Evolutionary conservation across 768 basidiomycete species (phyloP), one percentile per base, ranked within the genome.

Genomic region (Xerocomus potaroensis): DNA sequence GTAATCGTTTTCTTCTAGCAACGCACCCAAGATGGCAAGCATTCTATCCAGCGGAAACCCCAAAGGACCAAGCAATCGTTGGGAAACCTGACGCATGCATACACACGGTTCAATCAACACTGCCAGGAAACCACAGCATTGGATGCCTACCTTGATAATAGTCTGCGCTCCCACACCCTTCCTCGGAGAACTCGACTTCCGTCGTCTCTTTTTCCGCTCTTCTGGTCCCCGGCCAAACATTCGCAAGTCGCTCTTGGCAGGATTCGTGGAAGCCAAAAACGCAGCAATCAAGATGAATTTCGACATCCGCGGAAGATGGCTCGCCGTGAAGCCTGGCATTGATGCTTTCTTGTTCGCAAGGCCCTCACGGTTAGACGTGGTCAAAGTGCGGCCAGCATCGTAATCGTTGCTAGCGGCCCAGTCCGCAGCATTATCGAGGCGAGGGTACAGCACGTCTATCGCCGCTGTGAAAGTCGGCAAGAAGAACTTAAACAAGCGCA

Each of bases 201-300:
- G 66, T 51, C 79, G 74, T 63, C 76, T 76, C 51, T 73, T 72
- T 57, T 75, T 78, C 48, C 78, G 79, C 61, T 87, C 87, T 43
- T 84, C 83, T 22, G 78, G 48, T 1, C 81, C 84, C 12, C 91
- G 64, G 4, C 87, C 85, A 65, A 96, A 91, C 78, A 95, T 83
- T 30, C 87, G 72, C 52, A 90, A 29, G 64, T 94, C 92, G 8
- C 81, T 83, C 58, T 81, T 84, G 0, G 82, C 65, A 2, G 92
- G 91, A 58, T 95, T 96, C 33, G 84, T 86, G 33, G 89, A 90
- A 5, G 91, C 89, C 32, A 92, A 66, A 59, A 83, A 95, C 1
- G 83, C 78, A 0, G 88, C 85, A 4, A 92, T 63, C 5, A 93
- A 67, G 19, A 92, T 72, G 56, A 81, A 91, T 57, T 85, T 86